Evolutionary conservation across 2,329 filamentous ascomycete genomes (phyloP).

Genomic region (Aspergillus bombycis): DNA sequence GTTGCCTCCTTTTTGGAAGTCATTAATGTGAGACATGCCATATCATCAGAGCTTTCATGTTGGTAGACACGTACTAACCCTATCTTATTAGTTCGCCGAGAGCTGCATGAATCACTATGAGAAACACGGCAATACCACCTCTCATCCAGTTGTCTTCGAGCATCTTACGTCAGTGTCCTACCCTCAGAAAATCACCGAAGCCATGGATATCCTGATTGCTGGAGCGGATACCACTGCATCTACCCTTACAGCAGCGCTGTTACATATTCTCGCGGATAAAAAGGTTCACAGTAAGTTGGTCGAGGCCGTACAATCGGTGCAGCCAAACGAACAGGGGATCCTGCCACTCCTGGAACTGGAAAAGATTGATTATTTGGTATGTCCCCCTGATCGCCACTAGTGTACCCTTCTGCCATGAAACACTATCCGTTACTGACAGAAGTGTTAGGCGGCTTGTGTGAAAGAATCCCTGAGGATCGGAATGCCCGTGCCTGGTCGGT

Average conservation of each 20-base stretch:
- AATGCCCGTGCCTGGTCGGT: conserved; percentile 11
- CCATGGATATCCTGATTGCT: conserved; percentile 15
- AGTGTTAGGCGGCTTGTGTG: conserved; percentile 5
- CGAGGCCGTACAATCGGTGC: neutral
- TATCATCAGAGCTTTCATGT: neutral
- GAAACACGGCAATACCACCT: neutral
- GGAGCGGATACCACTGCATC: conserved; percentile 16
- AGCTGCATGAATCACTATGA: conserved; percentile 8
- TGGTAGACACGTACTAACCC: neutral
- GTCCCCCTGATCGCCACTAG: neutral
- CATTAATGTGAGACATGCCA: neutral
- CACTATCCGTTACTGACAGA: neutral
- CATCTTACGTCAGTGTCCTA: conserved; percentile 5
- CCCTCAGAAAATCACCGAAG: conserved; percentile 6
- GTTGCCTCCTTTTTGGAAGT: neutral
- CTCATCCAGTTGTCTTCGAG: conserved; percentile 15
- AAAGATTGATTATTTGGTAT: conserved; percentile 10
- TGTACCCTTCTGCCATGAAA: neutral
- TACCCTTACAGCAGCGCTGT: conserved; percentile 9
- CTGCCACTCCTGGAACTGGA: conserved; percentile 4
- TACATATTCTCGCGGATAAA: conserved; percentile 2
- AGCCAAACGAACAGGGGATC: neutral
- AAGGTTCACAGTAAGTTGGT: neutral
- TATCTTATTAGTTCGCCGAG: conserved; percentile 1
- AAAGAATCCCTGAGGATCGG: conserved; percentile 16